phyloP scores from a whole-genome alignment of 768 basidiomycete species.

The Amanita muscaria region DNA sequence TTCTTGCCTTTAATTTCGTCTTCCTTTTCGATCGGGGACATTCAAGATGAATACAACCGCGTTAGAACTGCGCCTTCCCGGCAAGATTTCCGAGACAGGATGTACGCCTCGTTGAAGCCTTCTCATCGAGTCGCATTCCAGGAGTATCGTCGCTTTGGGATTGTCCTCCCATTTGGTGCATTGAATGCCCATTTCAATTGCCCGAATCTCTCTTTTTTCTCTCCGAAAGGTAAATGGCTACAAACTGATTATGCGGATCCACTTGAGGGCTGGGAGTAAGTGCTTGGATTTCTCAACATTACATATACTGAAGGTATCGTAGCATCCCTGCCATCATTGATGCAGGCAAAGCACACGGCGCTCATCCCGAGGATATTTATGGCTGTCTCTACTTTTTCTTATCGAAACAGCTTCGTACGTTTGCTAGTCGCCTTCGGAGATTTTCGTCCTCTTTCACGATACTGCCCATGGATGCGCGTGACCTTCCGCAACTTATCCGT shows the following conservation, averaged over 20 bases:
- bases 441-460: constrained; percentile 27
- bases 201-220: constrained; percentile 34
- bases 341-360: constrained; percentile 28
- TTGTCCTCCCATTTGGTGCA: constrained; percentile 47
- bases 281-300: no score
- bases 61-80: no score
- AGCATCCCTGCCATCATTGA: constrained; percentile 26
- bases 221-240: constrained; percentile 26
- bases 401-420: constrained; percentile 28
- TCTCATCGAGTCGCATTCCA: no score
- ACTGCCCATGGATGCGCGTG: constrained; percentile 22
- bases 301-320: background rate
- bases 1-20: no score
- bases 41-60: no score
- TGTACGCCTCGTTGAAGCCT: no score
- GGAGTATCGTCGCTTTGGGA: no score
- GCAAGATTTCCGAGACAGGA: no score
- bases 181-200: constrained; percentile 31
- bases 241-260: constrained; percentile 33
- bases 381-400: constrained; percentile 44
- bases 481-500: constrained; percentile 19
- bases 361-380: constrained; percentile 33
- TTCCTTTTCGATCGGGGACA: no score
- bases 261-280: constrained; percentile 37
- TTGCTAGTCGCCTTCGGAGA: constrained; percentile 26